Conservation (phyloP, 148 eudicot species). For the Chenopodium suecicum region DNA sequence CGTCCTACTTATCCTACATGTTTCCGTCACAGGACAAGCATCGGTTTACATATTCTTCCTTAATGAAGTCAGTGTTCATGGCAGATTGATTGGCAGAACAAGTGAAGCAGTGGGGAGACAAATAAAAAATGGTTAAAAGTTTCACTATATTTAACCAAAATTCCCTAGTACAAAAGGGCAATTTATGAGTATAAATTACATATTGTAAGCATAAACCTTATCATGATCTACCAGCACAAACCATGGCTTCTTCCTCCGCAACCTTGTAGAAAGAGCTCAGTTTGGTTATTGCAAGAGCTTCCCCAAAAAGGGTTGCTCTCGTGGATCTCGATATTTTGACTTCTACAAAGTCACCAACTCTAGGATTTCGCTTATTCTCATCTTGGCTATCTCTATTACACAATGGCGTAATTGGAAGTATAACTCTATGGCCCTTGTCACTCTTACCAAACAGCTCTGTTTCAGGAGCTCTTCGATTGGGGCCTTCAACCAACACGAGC, state of each 20-base stretch:
- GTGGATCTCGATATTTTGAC: constrained; percentile 67
- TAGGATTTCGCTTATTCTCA: constrained; percentile 49
- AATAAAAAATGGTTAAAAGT: background rate
- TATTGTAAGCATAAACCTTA: background rate
- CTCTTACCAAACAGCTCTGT: constrained; percentile 93
- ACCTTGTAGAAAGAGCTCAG: constrained; percentile 71
- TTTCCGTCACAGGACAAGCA: too few species aligned
- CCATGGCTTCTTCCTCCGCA: constrained; percentile 51
- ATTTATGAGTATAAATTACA: constrained; percentile 13
- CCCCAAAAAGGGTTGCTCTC: constrained; percentile 85
- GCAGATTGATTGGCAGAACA: background rate
- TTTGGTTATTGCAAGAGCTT: constrained; percentile 80
- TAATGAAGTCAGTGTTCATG: background rate
- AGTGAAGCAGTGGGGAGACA: background rate
- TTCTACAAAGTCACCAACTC: constrained; percentile 79
- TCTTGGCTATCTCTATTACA: constrained; percentile 40
- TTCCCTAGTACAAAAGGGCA: background rate
- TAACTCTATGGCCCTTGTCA: constrained; percentile 84
- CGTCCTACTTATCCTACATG: too few species aligned
- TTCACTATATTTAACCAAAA: constrained; percentile 6
- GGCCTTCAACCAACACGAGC: constrained; percentile 94
- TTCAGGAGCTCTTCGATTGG: constrained; percentile 88
- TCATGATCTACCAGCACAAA: constrained; percentile 44
- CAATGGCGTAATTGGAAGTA: constrained; percentile 48
- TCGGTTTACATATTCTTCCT: too few species aligned